These are phyloP conservation scores for Eragrostis nindensis DNA, from an alignment of 176 grass and related monocot species.

Conservation along the genomic window DNA sequence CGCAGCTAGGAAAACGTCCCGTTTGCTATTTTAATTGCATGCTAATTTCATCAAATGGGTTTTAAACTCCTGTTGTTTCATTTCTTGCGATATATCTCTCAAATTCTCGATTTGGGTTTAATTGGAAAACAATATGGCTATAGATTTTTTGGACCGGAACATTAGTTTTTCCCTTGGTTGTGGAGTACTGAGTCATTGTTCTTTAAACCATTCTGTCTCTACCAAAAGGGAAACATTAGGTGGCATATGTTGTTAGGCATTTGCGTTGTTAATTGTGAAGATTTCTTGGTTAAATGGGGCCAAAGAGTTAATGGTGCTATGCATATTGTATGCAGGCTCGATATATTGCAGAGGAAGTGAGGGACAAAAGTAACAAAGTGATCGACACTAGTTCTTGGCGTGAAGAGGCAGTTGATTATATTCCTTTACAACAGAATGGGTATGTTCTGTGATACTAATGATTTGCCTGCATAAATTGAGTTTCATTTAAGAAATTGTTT, in stretches of 20 bases:
- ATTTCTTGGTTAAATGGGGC: not conserved
- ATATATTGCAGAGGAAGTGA: constrained; percentile 78
- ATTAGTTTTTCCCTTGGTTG: constrained; percentile 18
- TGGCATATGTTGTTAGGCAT: constrained; percentile 32
- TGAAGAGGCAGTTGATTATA: constrained; percentile 38
- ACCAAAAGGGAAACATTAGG: constrained; percentile 3
- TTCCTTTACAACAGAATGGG: constrained; percentile 73
- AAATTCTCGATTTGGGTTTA: not conserved
- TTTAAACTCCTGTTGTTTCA: not conserved
- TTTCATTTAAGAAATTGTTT: not conserved
- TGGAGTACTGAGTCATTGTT: not conserved
- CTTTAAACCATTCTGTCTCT: not conserved
- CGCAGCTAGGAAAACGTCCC: not conserved
- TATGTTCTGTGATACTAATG: constrained; percentile 42
- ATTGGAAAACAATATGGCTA: constrained; percentile 2
- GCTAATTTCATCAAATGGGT: not conserved
- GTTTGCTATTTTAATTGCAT: not conserved
- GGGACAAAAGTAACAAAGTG: constrained; percentile 71
- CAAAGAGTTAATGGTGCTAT: constrained; percentile 15
- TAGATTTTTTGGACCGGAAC: constrained; percentile 4
- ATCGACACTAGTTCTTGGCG: constrained; percentile 58
- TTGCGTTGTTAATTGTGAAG: not conserved
- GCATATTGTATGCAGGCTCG: constrained; percentile 49
- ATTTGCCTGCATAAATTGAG: constrained; percentile 22
- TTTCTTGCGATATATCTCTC: not conserved